phyloP scores from a whole-genome alignment of 306 rosid genomes.

The Corylus americana region DNA sequence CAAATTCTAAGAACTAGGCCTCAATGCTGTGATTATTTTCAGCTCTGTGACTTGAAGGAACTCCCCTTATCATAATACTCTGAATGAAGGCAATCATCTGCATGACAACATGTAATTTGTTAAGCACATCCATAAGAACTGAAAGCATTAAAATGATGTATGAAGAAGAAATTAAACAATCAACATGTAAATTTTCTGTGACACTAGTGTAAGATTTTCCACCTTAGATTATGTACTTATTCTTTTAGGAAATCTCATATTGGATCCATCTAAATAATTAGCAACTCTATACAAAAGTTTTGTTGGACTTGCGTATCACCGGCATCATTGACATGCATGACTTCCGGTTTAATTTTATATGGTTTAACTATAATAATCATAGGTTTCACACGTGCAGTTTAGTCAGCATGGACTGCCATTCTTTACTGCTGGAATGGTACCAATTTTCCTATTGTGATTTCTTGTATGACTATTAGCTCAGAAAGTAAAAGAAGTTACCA shows the following conservation, averaged over 20 bases:
- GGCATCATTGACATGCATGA: background rate
- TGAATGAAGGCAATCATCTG: constrained; percentile 73
- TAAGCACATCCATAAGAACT: constrained; percentile 15
- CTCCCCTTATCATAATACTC: constrained; percentile 53
- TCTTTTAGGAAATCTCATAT: too few species aligned
- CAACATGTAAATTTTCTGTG: background rate
- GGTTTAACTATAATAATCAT: background rate
- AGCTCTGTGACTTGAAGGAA: constrained; percentile 41
- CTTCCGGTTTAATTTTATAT: background rate
- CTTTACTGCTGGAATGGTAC: background rate
- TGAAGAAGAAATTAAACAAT: background rate
- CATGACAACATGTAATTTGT: constrained; percentile 26
- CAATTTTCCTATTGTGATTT: background rate
- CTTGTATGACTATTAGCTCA: background rate
- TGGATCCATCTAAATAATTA: too few species aligned
- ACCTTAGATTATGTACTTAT: too few species aligned
- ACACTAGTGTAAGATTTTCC: too few species aligned
- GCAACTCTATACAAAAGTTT: background rate
- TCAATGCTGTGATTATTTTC: constrained; percentile 31
- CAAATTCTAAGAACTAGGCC: constrained; percentile 27
- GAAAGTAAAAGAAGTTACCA: constrained; percentile 31
- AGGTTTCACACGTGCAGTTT: background rate
- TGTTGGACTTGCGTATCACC: too few species aligned
- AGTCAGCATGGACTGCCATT: background rate
- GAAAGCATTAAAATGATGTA: background rate